Percentiles rank a stretch among this genome's conserved stretches.
phyloP scores from a whole-genome alignment of 345 rosid genomes.

The Firmiana major region DNA sequence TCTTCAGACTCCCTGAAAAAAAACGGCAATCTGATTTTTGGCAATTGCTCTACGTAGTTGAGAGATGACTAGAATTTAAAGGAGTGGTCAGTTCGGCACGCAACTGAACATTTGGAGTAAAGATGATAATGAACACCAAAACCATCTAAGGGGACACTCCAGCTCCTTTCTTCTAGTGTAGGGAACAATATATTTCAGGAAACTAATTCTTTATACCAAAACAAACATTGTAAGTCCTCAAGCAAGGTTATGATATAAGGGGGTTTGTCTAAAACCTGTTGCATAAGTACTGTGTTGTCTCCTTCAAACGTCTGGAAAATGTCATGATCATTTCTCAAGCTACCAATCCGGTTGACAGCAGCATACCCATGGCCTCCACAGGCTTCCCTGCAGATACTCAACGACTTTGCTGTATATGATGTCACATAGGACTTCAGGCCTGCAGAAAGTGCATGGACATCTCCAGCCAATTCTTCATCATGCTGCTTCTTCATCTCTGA shows the following conservation, averaged over 20 bases:
- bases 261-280: conserved; percentile 6
- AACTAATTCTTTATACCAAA: conserved; percentile 25
- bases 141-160: not conserved
- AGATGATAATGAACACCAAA: not conserved
- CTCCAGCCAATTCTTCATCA: conserved; percentile 74
- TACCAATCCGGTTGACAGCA: conserved; percentile 93
- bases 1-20: not conserved
- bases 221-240: not conserved
- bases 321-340: conserved; percentile 79
- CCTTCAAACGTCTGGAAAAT: conserved; percentile 61
- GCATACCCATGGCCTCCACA: conserved; percentile 99
- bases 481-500: conserved; percentile 27
- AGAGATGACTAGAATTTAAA: not conserved
- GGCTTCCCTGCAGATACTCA: conserved; percentile 87
- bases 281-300: conserved; percentile 72
- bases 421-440: conserved; percentile 94
- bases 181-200: not conserved
- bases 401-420: conserved; percentile 77
- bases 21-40: not conserved
- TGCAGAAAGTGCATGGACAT: conserved; percentile 92
- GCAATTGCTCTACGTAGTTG: not conserved
- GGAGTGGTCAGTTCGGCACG: not conserved
- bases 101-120: not conserved
- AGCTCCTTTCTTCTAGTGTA: not conserved
- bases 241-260: conserved; percentile 4